Conservation (phyloP, 768 basidiomycete genomes). For the Boletus subparvulus region DNA sequence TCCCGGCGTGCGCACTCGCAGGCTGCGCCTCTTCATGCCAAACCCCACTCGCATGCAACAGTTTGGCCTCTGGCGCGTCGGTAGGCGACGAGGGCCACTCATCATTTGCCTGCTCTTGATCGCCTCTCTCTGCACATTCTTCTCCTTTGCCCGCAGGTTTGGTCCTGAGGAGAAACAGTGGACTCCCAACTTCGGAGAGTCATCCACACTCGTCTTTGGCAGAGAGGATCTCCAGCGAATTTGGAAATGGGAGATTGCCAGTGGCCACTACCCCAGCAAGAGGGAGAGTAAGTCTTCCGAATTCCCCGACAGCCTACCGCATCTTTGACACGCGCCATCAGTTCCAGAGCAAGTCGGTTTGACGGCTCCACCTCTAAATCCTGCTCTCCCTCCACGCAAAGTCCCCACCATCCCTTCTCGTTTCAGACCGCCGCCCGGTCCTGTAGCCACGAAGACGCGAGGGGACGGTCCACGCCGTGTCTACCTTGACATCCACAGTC, state of each 20-base stretch:
- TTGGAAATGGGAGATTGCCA: conserved; percentile 94
- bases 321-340: conserved; percentile 28
- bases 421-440: conserved; percentile 45
- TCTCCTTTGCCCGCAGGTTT: conserved; percentile 62
- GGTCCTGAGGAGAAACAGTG: conserved; percentile 61
- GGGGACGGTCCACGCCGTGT: conserved; percentile 77
- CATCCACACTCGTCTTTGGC: conserved; percentile 71
- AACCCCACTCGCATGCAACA: conserved; percentile 63
- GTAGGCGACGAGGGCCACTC: conserved; percentile 55
- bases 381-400: conserved; percentile 64
- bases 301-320: neutral
- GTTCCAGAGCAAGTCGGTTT: conserved; percentile 73
- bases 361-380: conserved; percentile 58
- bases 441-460: conserved; percentile 54
- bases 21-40: conserved; percentile 56
- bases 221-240: conserved; percentile 83
- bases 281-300: conserved; percentile 57
- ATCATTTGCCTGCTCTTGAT: conserved; percentile 50
- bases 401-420: conserved; percentile 46
- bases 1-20: conserved; percentile 56
- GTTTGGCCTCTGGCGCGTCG: conserved; percentile 54
- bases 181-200: conserved; percentile 57
- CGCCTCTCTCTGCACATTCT: conserved; percentile 50
- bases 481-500: conserved; percentile 69
- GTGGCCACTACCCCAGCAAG: conserved; percentile 91